Conservation (phyloP, 2,329 filamentous ascomycete species). For the Ilyonectria robusta region DNA sequence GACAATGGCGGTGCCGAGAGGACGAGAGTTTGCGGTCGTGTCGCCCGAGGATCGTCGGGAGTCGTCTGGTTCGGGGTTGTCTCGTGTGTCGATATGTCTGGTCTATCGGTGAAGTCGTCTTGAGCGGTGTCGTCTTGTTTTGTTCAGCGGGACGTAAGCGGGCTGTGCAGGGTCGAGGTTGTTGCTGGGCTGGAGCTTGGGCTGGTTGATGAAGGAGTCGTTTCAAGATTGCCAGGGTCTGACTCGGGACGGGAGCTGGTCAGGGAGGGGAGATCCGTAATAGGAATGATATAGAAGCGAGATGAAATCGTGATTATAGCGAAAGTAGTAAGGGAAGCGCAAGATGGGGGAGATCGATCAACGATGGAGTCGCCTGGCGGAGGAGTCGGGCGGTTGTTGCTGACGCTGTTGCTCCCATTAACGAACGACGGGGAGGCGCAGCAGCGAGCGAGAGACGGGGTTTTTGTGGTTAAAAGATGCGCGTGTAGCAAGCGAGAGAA, state of each 20-base stretch:
- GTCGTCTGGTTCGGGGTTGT: constrained; percentile 20
- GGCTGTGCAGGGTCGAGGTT: constrained; percentile 30
- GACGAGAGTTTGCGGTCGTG: constrained; percentile 34
- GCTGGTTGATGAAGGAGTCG: constrained; percentile 39
- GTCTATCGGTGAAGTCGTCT: constrained; percentile 18
- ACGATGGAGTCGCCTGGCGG: constrained; percentile 39
- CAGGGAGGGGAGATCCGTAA: constrained; percentile 37
- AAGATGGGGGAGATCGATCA: constrained; percentile 42
- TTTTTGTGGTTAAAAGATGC: constrained; percentile 14
- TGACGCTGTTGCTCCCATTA: constrained; percentile 19
- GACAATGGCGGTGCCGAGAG: constrained; percentile 25
- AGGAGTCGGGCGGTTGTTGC: background rate
- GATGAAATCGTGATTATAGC: constrained; percentile 39
- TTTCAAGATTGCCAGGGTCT: constrained; percentile 48
- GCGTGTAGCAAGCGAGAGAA: constrained; percentile 10
- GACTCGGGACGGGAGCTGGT: constrained; percentile 39
- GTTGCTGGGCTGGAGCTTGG: constrained; percentile 45
- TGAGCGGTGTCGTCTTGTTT: constrained; percentile 39
- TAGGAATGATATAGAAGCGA: constrained; percentile 42
- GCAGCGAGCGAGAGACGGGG: constrained; percentile 6
- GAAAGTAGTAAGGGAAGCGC: constrained; percentile 39
- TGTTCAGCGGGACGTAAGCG: constrained; percentile 36
- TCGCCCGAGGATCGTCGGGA: constrained; percentile 28
- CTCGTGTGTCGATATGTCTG: background rate
- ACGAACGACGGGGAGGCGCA: constrained; percentile 32